Evolutionary conservation across 75 land plant genomes (phyloP).

Genomic region (Pseudotsuga menziesii): DNA sequence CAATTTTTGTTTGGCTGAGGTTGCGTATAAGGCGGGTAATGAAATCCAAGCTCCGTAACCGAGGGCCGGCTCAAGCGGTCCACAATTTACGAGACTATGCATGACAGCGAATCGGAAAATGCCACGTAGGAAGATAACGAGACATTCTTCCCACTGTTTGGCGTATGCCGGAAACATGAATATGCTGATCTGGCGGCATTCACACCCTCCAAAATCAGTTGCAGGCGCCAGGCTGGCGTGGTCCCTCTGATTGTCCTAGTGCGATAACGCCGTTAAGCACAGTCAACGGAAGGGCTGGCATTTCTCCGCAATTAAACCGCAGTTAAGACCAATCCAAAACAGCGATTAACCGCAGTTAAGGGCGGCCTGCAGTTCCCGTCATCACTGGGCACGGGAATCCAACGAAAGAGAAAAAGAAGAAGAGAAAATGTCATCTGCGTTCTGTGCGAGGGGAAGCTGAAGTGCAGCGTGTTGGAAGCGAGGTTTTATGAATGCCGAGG

Average conservation of each 20-base stretch:
- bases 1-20: background rate
- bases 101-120: background rate
- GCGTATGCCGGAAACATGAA: background rate
- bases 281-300: background rate
- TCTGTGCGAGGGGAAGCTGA: background rate
- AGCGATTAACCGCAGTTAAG: too few species aligned
- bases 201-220: background rate
- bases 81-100: too few species aligned
- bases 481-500: too few species aligned
- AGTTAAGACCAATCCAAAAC: background rate
- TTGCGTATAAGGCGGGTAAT: background rate
- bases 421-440: background rate
- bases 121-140: background rate
- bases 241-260: too few species aligned
- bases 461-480: background rate
- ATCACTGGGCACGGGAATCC: conserved; percentile 1
- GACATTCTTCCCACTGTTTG: background rate
- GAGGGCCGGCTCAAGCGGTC: too few species aligned
- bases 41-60: background rate
- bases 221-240: background rate
- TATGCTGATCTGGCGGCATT: background rate
- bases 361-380: background rate
- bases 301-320: background rate
- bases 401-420: background rate
- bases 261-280: background rate